Conservation (phyloP, 768 basidiomycete species). For the Pilatotrama ljubarskyi region DNA sequence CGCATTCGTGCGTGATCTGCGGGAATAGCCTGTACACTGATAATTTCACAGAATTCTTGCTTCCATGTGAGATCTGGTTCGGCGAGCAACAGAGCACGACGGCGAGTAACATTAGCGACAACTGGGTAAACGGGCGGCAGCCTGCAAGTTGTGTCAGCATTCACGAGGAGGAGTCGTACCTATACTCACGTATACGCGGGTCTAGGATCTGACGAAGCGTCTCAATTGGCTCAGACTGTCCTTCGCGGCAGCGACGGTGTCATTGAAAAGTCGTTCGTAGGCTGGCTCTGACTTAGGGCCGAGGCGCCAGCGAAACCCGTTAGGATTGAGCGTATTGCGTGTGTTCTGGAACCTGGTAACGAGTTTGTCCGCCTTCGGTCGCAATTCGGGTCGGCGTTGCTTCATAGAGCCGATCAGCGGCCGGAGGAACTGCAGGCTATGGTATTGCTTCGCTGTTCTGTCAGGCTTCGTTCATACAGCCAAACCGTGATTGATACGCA, state of each 20-base stretch:
- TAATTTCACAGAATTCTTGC: too few relatives aligned
- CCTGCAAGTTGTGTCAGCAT: too few relatives aligned
- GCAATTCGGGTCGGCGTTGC: neutral
- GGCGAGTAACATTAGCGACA: too few relatives aligned
- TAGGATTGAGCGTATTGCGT: neutral
- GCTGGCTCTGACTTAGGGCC: constrained; percentile 5
- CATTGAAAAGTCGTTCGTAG: constrained; percentile 20
- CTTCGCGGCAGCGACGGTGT: constrained; percentile 21
- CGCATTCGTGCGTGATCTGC: too few relatives aligned
- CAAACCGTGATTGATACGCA: too few relatives aligned
- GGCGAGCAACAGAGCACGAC: too few relatives aligned
- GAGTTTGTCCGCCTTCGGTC: constrained; percentile 1
- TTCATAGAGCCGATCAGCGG: constrained; percentile 18
- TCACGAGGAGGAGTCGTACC: too few relatives aligned
- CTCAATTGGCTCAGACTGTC: constrained; percentile 12
- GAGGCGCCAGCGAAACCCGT: constrained; percentile 13
- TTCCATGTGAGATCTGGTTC: too few relatives aligned
- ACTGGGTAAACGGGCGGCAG: too few relatives aligned
- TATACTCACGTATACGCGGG: too few relatives aligned
- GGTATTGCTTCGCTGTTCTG: constrained; percentile 5
- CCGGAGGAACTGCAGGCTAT: constrained; percentile 7
- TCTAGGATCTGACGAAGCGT: neutral
- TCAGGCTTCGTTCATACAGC: too few relatives aligned
- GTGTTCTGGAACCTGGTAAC: neutral
- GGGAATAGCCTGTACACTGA: too few relatives aligned